Evolutionary conservation across 2,329 filamentous ascomycete species (phyloP).

Genomic region (Lachnellula arida): DNA sequence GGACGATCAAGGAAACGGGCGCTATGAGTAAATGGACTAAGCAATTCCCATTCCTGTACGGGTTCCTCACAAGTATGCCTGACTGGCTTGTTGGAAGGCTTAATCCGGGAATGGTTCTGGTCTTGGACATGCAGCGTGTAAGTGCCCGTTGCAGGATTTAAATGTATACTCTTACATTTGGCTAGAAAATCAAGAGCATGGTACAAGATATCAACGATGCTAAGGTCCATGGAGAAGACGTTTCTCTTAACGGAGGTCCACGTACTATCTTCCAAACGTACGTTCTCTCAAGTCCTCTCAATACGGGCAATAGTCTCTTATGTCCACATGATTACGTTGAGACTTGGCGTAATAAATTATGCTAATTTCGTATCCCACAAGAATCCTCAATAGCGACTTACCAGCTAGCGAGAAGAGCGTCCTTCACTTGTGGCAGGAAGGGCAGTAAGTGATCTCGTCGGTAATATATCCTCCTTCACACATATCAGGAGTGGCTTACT

Average conservation of each 20-base stretch:
- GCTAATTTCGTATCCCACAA: too few relatives aligned
- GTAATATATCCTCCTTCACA: too few relatives aligned
- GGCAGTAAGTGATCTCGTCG: background rate
- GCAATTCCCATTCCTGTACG: conserved; percentile 20
- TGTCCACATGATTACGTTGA: too few relatives aligned
- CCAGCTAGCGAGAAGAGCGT: conserved; percentile 14
- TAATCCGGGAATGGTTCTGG: conserved; percentile 9
- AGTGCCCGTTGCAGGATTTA: background rate
- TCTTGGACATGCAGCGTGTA: conserved; percentile 16
- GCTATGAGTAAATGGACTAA: conserved; percentile 14
- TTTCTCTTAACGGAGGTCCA: background rate
- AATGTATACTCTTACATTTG: background rate
- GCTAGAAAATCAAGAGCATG: conserved; percentile 7
- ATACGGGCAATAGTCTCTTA: too few relatives aligned
- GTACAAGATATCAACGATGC: conserved; percentile 8
- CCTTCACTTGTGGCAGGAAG: conserved; percentile 18
- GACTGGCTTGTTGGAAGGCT: conserved; percentile 9
- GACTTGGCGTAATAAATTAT: too few relatives aligned
- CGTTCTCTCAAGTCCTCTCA: too few relatives aligned
- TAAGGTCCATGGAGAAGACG: conserved; percentile 4
- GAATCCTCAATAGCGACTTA: conserved; percentile 13
- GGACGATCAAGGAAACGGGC: conserved; percentile 14
- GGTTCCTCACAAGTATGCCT: conserved; percentile 7
- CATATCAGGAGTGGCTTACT: too few relatives aligned
- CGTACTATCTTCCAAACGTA: conserved; percentile 16